Percentiles rank a stretch among this genome's conserved stretches.
These are phyloP conservation scores for Trichothecium roseum DNA, from an alignment of 2,329 filamentous ascomycete species.

Conservation along the genomic window DNA sequence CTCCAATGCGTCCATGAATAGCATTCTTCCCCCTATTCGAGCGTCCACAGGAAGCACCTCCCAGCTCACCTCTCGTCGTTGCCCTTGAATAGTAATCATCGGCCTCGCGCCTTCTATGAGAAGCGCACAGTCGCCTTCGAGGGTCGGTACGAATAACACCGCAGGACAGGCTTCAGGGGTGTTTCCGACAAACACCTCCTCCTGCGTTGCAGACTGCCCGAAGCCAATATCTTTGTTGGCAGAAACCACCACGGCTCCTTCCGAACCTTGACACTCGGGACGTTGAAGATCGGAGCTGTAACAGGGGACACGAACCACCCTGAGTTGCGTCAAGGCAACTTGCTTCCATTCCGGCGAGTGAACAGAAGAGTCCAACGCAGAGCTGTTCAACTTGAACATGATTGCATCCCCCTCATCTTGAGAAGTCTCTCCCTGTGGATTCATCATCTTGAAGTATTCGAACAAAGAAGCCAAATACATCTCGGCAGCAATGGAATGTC, in stretches of 20 bases:
- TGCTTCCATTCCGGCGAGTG: not conserved
- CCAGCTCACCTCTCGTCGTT: conserved; percentile 18
- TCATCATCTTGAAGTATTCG: conserved; percentile 13
- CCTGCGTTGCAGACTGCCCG: conserved; percentile 24
- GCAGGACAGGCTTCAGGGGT: conserved; percentile 22
- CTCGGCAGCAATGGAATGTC: conserved; percentile 15
- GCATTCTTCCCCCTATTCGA: conserved; percentile 15
- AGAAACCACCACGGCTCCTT: conserved; percentile 18
- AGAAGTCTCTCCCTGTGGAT: not conserved
- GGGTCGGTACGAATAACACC: conserved; percentile 20
- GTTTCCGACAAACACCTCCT: conserved; percentile 22
- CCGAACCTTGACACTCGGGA: conserved; percentile 11
- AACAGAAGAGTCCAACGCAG: not conserved
- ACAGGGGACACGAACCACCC: conserved; percentile 8
- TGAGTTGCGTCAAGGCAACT: conserved; percentile 4
- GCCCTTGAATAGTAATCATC: conserved; percentile 17
- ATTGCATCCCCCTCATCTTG: conserved; percentile 12
- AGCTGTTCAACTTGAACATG: conserved; percentile 2
- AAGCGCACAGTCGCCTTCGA: conserved; percentile 15
- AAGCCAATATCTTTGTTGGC: conserved; percentile 23
- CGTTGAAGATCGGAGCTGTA: conserved; percentile 16
- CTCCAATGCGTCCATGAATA: conserved; percentile 26
- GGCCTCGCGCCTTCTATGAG: conserved; percentile 16
- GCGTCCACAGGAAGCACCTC: not conserved
- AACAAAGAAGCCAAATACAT: conserved; percentile 20